Base-by-base conservation (phyloP, 345 rosid genomes). In the Arabis alpina region DNA sequence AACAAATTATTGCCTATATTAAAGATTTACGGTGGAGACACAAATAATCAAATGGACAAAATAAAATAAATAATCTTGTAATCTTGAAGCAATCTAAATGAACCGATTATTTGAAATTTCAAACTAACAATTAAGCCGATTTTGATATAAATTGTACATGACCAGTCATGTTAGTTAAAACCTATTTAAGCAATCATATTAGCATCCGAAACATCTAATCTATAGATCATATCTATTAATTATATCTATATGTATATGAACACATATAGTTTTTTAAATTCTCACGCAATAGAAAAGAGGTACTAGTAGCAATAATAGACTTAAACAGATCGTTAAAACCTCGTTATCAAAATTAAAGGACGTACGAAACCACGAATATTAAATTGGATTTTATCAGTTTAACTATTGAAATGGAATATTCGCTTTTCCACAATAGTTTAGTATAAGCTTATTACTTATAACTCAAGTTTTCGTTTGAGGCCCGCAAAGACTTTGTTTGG, bases 401-500 rank as follows among this genome's bases (percentile, higher is more conserved):
- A 45, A 54, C 53, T 23, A 71, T 44, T 36, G 2, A 64, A 55
- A 34, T 32, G 19, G 49, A 74, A 66, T 14, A 53, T 67, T 74
- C 44, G 24, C 5, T 5, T 66, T 43, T 30, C 32, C 32, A 43
- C 10, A 44, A 52, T 32, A 60, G 44, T 67, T 60, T 45, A 66
- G 47, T 19, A n/a, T 28, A 8, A 48, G 6, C 4, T 37, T 19
- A 61, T 61, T 75, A 44, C 78, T 75, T 75, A 53, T 75, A 61
- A 68, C 23, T 16, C 44, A 61, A 68, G 73, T 61, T 75, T 74
- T 14, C 73, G 73, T 74, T 53, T 12, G 37, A 60, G 73, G 57
- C 56, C 73, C 73, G 77, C 72, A 66, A 73, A 74, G 56, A 59
- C 49, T 73, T 66, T 74, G 72, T 59, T 60, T 52, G 56, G 63